Percentiles rank a stretch among this genome's conserved stretches.
phyloP scores from a whole-genome alignment of 768 basidiomycete species.

The Lenzites betulinus region DNA sequence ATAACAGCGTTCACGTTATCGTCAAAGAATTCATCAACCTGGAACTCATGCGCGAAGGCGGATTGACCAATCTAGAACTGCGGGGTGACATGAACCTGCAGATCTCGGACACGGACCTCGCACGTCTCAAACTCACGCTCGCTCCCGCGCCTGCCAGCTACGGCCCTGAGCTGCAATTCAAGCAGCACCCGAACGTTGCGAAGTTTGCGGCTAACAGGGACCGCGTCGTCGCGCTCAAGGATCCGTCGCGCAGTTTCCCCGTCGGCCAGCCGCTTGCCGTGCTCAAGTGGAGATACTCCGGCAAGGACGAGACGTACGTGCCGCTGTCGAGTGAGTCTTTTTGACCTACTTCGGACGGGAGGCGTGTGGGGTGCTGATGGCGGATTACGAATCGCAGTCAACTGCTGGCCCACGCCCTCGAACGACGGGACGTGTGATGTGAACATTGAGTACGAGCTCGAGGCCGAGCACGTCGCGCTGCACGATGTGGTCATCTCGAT shows the following conservation, averaged over 20 bases:
- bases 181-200: constrained; percentile 94
- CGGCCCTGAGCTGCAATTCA: constrained; percentile 83
- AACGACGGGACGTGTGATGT: constrained; percentile 93
- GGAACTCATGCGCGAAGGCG: constrained; percentile 86
- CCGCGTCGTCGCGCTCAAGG: constrained; percentile 79
- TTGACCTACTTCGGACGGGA: background rate
- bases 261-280: constrained; percentile 86
- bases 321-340: constrained; percentile 83
- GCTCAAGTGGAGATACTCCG: constrained; percentile 89
- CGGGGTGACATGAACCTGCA: constrained; percentile 94
- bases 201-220: constrained; percentile 75
- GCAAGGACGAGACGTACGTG: constrained; percentile 89
- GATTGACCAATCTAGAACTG: constrained; percentile 85
- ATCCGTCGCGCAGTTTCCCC: constrained; percentile 80
- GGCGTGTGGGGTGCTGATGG: background rate
- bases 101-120: constrained; percentile 72
- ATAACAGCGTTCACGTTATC: constrained; percentile 77
- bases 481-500: constrained; percentile 89
- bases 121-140: constrained; percentile 72
- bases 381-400: constrained; percentile 56
- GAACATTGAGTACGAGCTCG: constrained; percentile 96
- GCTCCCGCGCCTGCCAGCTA: constrained; percentile 56
- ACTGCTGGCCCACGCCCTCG: constrained; percentile 94
- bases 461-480: constrained; percentile 76
- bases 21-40: constrained; percentile 84